A percentile compares a stretch with the other conserved stretches of the same genome.
Evolutionary conservation across 2,329 filamentous ascomycete genomes (phyloP).

Genomic region (Fusarium pilosicola): DNA sequence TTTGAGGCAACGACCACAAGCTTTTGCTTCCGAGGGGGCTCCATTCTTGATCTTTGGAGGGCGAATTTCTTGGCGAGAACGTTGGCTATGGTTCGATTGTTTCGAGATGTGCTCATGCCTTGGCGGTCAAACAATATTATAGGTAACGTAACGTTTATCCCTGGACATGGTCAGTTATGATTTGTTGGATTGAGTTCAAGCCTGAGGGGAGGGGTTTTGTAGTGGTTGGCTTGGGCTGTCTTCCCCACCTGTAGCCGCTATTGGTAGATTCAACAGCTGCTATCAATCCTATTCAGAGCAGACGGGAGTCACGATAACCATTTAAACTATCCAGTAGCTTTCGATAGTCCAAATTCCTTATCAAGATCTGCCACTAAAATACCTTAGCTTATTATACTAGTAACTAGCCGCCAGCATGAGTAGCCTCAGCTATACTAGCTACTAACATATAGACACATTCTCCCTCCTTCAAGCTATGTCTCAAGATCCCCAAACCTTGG

Average conservation of each 20-base stretch:
- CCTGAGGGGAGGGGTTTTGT: not conserved
- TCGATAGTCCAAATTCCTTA: not conserved
- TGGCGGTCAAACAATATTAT: not conserved
- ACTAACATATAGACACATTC: not conserved
- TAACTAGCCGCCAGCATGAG: not conserved
- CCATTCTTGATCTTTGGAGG: not conserved
- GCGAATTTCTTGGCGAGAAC: not conserved
- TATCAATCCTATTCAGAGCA: not conserved
- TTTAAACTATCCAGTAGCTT: not conserved
- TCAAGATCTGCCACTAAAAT: not conserved
- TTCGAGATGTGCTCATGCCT: not conserved
- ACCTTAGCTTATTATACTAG: too few species aligned
- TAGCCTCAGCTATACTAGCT: not conserved
- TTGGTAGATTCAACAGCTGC: not conserved
- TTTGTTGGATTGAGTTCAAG: not conserved
- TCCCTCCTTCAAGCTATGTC: not conserved
- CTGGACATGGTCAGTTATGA: not conserved
- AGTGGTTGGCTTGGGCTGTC: not conserved
- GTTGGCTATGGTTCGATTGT: not conserved
- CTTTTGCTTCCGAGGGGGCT: conserved; percentile 1
- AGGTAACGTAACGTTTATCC: not conserved
- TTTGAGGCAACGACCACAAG: conserved; percentile 50
- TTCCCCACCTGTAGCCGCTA: not conserved
- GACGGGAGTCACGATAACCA: not conserved
- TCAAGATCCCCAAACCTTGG: not conserved